Conservation (phyloP, 768 basidiomycete species). For the Lactarius tabidus region DNA sequence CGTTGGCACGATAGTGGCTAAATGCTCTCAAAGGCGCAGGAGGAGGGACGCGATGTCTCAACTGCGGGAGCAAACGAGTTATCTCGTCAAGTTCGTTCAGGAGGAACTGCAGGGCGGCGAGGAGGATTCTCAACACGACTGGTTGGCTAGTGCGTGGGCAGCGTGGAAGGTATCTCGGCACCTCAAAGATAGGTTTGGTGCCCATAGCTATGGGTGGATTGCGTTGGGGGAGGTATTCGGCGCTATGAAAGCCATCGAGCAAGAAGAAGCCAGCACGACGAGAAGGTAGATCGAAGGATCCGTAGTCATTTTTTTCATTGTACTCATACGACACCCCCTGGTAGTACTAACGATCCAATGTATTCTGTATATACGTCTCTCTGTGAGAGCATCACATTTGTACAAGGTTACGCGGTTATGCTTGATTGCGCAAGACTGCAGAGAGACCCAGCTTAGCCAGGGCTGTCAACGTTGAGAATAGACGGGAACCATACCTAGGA, state of each 20-base stretch:
- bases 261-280: constrained; percentile 29
- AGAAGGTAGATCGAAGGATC: constrained; percentile 3
- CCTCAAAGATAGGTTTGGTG: constrained; percentile 45
- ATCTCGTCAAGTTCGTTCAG: constrained; percentile 47
- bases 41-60: constrained; percentile 51
- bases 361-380: not conserved
- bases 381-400: not conserved
- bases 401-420: constrained; percentile 29
- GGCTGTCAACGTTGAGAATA: constrained; percentile 27
- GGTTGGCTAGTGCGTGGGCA: constrained; percentile 49
- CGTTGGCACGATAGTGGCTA: constrained; percentile 62
- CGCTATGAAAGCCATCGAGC: constrained; percentile 42
- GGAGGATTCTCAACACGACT: constrained; percentile 36
- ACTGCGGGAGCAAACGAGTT: constrained; percentile 51
- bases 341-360: constrained; percentile 4
- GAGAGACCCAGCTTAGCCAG: constrained; percentile 31
- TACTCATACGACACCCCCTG: not conserved
- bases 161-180: constrained; percentile 48
- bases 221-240: constrained; percentile 57
- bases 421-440: constrained; percentile 72
- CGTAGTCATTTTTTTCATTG: not conserved
- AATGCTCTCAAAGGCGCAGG: constrained; percentile 52
- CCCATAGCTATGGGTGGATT: constrained; percentile 59
- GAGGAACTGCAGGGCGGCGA: constrained; percentile 51
- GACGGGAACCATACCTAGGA: constrained; percentile 60